Evolutionary conservation across 169 alveolate genomes (phyloP), one percentile per base, ranked within the genome.

Genomic region (Neospora caninum): DNA sequence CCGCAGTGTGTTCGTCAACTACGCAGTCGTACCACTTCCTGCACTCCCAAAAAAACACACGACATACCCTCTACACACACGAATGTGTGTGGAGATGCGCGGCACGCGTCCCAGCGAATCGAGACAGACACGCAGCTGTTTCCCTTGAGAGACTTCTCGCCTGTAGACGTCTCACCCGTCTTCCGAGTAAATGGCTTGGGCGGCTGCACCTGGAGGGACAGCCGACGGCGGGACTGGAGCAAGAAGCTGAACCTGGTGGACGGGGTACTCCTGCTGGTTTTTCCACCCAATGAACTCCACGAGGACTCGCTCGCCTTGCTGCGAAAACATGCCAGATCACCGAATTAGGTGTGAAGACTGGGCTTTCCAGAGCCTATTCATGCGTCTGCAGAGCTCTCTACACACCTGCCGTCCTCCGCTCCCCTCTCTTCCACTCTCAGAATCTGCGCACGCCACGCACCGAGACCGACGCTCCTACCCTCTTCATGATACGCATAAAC

Each of bases 21-120:
- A 87, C 80, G 91, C 96, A 94, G 91, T 94, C 95, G 42, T 94
- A 94, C 96, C 96, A 94, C 70, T 93, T 93, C 64, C 95, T 94
- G 88, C 42, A n/a, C 4, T 10, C 42, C 0, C 25, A 27, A 45
- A 80, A 41, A 80, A 2, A 25, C 88, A 41, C 53, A n/a, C n/a
- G n/a, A n/a, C n/a, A n/a, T n/a, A n/a, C n/a, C n/a, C n/a, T n/a
- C n/a, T n/a, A n/a, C n/a, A n/a, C n/a, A n/a, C n/a, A n/a, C n/a
- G n/a, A n/a, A n/a, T n/a, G n/a, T n/a, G n/a, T n/a, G n/a, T n/a
- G n/a, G n/a, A n/a, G n/a, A n/a, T n/a, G n/a, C n/a, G n/a, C n/a
- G n/a, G n/a, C n/a, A n/a, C n/a, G n/a, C n/a, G n/a, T n/a, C n/a
- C n/a, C n/a, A n/a, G n/a, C n/a, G n/a, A n/a, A n/a, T n/a, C n/a